Conservation (phyloP, 2,329 filamentous ascomycete species). For the Neopestalotiopsis rosae region DNA sequence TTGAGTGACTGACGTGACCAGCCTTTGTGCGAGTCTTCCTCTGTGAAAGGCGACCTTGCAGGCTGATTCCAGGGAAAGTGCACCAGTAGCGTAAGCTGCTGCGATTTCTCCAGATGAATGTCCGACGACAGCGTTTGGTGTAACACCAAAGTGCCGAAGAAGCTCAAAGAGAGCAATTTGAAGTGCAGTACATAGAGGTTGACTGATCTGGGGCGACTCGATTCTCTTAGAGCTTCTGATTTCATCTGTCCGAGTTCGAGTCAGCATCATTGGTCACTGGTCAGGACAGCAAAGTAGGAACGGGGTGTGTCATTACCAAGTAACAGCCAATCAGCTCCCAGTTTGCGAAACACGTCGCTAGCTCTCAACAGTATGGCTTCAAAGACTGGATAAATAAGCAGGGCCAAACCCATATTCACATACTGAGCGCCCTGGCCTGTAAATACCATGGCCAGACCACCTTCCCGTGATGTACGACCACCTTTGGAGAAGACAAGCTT, state of each 20-base stretch:
- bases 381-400: conserved; percentile 31
- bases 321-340: conserved; percentile 23
- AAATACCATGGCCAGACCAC: conserved; percentile 34
- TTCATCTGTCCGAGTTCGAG: background rate
- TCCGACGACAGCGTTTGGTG: conserved; percentile 36
- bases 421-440: conserved; percentile 46
- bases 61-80: conserved; percentile 23
- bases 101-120: conserved; percentile 47
- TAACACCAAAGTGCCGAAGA: conserved; percentile 34
- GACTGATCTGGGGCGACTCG: conserved; percentile 29
- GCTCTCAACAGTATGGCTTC: conserved; percentile 21
- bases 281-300: background rate
- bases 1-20: background rate
- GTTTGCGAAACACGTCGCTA: conserved; percentile 8
- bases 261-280: background rate
- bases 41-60: conserved; percentile 24
- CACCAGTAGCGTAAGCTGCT: conserved; percentile 33
- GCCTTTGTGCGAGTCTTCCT: conserved; percentile 19
- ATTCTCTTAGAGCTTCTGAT: background rate
- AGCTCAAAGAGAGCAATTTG: conserved; percentile 48
- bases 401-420: conserved; percentile 37
- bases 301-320: conserved; percentile 16
- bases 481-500: background rate
- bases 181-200: conserved; percentile 48
- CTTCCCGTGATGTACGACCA: background rate